Conservation (phyloP, 805 yeast species). For the Pichia californica region DNA sequence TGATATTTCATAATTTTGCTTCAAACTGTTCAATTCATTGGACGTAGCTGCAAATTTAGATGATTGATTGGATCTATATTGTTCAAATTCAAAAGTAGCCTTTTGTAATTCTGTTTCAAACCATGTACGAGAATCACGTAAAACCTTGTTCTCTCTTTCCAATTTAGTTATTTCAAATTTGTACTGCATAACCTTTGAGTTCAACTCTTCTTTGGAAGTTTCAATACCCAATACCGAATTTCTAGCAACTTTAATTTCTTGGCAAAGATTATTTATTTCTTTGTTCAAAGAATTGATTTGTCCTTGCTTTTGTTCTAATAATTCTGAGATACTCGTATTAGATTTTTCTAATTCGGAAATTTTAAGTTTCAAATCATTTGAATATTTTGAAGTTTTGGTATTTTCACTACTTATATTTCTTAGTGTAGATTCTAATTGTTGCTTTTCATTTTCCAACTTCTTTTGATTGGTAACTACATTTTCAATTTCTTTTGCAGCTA, state of each 20-base stretch:
- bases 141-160: conserved; percentile 27
- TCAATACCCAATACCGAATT: conserved; percentile 33
- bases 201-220: conserved; percentile 26
- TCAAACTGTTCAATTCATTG: conserved; percentile 31
- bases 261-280: conserved; percentile 36
- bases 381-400: conserved; percentile 7
- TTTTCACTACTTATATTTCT: neutral
- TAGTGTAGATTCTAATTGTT: conserved; percentile 11
- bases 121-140: conserved; percentile 29
- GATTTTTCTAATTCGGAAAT: conserved; percentile 20
- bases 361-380: conserved; percentile 13
- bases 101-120: conserved; percentile 30
- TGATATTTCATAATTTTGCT: conserved; percentile 26
- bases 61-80: conserved; percentile 24
- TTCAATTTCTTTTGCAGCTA: conserved; percentile 19
- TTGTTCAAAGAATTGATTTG: conserved; percentile 31
- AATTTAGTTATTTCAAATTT: conserved; percentile 24
- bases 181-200: conserved; percentile 21
- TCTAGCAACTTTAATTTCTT: conserved; percentile 37
- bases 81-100: conserved; percentile 24
- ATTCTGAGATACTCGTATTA: conserved; percentile 28
- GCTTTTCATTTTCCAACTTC: conserved; percentile 18
- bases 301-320: conserved; percentile 32
- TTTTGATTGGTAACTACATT: conserved; percentile 18
- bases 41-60: conserved; percentile 28